A percentile compares a stretch with the other conserved stretches of the same genome.
phyloP scores from a whole-genome alignment of 345 rosid genomes.

The Acer campestre region DNA sequence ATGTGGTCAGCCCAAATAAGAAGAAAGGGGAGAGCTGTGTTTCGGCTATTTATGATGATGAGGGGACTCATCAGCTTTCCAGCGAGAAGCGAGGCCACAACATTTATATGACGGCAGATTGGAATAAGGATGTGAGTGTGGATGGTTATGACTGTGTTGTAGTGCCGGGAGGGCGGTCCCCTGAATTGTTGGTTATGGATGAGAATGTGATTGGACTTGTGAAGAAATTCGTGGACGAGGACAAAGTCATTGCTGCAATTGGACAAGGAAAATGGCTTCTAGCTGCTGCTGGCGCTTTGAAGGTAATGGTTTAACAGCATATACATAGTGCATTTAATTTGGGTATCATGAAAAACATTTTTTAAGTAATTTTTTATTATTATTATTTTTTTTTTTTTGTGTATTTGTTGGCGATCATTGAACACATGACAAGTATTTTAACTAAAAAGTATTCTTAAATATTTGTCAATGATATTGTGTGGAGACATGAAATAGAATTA shows the following conservation, averaged over 20 bases:
- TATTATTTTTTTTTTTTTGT: too few relatives aligned
- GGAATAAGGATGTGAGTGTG: slow-evolving; percentile 37
- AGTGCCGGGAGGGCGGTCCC: slow-evolving; percentile 56
- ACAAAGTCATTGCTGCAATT: slow-evolving; percentile 43
- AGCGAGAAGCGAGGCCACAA: slow-evolving; percentile 55
- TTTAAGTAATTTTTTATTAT: too few relatives aligned
- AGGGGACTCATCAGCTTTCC: slow-evolving; percentile 33
- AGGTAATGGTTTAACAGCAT: slow-evolving; percentile 29
- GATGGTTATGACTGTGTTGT: slow-evolving; percentile 51
- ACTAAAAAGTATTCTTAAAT: too few relatives aligned
- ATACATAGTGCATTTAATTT: not conserved
- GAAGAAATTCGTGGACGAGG: slow-evolving; percentile 37
- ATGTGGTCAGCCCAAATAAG: slow-evolving; percentile 50
- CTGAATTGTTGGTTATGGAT: slow-evolving; percentile 49
- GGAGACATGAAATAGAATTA: not conserved
- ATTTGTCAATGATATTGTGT: too few relatives aligned
- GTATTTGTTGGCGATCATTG: too few relatives aligned
- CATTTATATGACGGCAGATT: slow-evolving; percentile 40
- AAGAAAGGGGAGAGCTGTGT: slow-evolving; percentile 50
- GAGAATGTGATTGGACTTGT: slow-evolving; percentile 43
- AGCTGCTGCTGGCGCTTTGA: slow-evolving; percentile 44
- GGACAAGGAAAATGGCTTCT: slow-evolving; percentile 55
- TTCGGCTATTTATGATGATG: slow-evolving; percentile 48
- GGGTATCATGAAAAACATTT: too few relatives aligned
- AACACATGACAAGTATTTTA: too few relatives aligned